These are phyloP conservation scores for slime mould (Dictyostelium discoideum) DNA, from an alignment of 78 protist species.

Conservation along the genomic window dicty_2.7 NC_007089.4:4938001-4938500, in stretches of 20 bases:
- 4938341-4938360: conserved; percentile 94
- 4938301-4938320: conserved; percentile 96
- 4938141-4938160: conserved; percentile 91
- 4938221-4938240: conserved; percentile 95
- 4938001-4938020: conserved; percentile 93
- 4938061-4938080: conserved; percentile 81
- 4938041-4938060: conserved; percentile 94
- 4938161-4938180: conserved; percentile 91
- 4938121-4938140: conserved; percentile 96
- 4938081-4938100: conserved; percentile 88
- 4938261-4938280: conserved; percentile 51
- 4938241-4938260: conserved; percentile 79
- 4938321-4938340: conserved; percentile 98
- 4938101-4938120: conserved; percentile 98
- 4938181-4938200: conserved; percentile 97
- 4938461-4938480: conserved; percentile 88
- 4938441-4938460: conserved; percentile 97
- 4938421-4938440: conserved; percentile 94
- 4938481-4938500: conserved; percentile 90
- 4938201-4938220: conserved; percentile 96
- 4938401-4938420: conserved; percentile 96
- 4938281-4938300: conserved; percentile 80
- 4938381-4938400: conserved; percentile 96
- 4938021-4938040: conserved; percentile 96
- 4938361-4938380: conserved; percentile 89